A percentile compares a stretch with the other conserved stretches of the same genome.
These are phyloP conservation scores for Talaromyces trachyspermus DNA, from an alignment of 495 filamentous ascomycete species.

Conservation along the genomic window DNA sequence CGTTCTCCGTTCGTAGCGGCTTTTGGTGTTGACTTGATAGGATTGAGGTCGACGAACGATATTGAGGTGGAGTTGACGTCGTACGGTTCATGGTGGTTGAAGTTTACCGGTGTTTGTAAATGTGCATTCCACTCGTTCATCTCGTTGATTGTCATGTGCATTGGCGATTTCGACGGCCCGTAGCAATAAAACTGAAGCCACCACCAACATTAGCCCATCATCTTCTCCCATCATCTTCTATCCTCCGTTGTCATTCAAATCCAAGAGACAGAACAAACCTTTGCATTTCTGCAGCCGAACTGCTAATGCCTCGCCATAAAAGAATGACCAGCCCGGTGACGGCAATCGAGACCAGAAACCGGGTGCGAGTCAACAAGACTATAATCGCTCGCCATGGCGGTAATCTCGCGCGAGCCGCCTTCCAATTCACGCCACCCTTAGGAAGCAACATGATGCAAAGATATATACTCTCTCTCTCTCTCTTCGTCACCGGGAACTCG, in stretches of 20 bases:
- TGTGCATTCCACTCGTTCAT: constrained; percentile 83
- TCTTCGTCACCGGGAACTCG: too few species aligned
- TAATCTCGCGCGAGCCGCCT: constrained; percentile 72
- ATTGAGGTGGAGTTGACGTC: constrained; percentile 78
- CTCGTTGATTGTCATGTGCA: constrained; percentile 88
- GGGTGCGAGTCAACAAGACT: constrained; percentile 67
- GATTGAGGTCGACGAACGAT: constrained; percentile 72
- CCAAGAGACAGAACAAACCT: constrained; percentile 49
- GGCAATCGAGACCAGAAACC: constrained; percentile 69
- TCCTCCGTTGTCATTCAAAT: background rate
- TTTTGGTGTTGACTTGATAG: constrained; percentile 70
- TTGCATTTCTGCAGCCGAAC: constrained; percentile 81
- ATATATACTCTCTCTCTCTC: background rate
- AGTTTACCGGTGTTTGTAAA: constrained; percentile 83
- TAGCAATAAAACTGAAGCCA: constrained; percentile 85
- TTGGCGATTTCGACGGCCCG: constrained; percentile 85
- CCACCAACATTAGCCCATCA: constrained; percentile 5
- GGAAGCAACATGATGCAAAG: constrained; percentile 58
- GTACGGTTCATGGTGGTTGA: constrained; percentile 87
- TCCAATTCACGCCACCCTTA: constrained; percentile 89
- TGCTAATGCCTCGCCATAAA: constrained; percentile 82
- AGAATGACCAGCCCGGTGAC: constrained; percentile 67
- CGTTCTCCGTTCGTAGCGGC: constrained; percentile 75
- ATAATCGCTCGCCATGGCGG: constrained; percentile 77
- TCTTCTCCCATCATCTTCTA: background rate